Evolutionary conservation across 345 rosid species (phyloP), one percentile per base, ranked within the genome.

Genomic region (Garcia nutans): DNA sequence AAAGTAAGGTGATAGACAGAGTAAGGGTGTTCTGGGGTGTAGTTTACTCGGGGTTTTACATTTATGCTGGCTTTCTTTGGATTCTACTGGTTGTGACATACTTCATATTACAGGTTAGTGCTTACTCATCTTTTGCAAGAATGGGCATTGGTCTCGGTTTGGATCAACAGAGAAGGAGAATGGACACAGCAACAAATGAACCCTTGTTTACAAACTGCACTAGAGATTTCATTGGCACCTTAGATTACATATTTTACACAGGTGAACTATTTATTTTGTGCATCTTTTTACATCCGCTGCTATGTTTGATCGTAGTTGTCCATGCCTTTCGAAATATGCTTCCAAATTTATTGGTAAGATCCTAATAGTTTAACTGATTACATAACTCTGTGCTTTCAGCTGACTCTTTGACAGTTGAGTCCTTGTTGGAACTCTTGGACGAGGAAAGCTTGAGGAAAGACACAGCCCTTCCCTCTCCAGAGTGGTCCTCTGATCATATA

Each of bases 381-480:
- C 9, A 11, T 23, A 10, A 22, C 9, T 70, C 54, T 33, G 20
- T 73, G 58, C 22, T 79, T 80, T 77, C 92, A 96, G 99, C 98
- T 83, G 99, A 96, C 84, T 87, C 97, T 2, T 79, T 96, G 83
- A 78, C 88, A 0, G 98, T 96, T 80, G 98, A 96, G 80, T 90
- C 98, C n/a, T 83, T 96, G 77, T 82, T 96, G 90, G 99, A 96
- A 84, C 95, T 96, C 74, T 78, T 96, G 93, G 98, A 93, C 80
- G 99, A 96, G 86, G 99, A 93, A 68, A 88, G 92, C 88, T 87
- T 96, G 81, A 93, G 97, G 82, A 96, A 96, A 85, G 98, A 96
- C 82, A 96, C 99, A 5, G 99, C 97, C 31, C 99, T 96, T 86
- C 99, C 98, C 69, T 96, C 99, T 65, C 98, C 99, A 9, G 98